These are phyloP conservation scores for Blastocrithidia nonstop DNA, from an alignment of 208 protist species.

Conservation along the genomic window DNA sequence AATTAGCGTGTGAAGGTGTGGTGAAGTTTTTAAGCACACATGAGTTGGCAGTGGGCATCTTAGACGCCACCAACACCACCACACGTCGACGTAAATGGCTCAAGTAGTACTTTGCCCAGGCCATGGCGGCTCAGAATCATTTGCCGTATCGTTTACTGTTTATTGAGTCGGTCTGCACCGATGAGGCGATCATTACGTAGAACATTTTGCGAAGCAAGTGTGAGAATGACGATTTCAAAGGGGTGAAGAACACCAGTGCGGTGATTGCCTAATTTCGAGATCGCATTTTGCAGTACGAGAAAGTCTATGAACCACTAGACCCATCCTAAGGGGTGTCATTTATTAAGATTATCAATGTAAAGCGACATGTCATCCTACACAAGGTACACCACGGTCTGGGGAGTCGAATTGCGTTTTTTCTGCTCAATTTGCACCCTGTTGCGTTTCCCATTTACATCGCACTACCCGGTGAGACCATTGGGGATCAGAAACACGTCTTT, in stretches of 20 bases:
- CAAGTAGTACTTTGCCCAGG: constrained; percentile 36
- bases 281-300: constrained; percentile 77
- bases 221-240: constrained; percentile 83
- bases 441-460: constrained; percentile 75
- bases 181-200: constrained; percentile 75
- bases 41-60: constrained; percentile 63
- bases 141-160: constrained; percentile 74
- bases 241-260: constrained; percentile 50
- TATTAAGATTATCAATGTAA: constrained; percentile 83
- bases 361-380: constrained; percentile 75
- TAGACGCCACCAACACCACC: constrained; percentile 89
- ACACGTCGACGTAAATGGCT: constrained; percentile 41
- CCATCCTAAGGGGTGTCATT: constrained; percentile 39
- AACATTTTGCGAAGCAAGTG: constrained; percentile 83
- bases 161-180: constrained; percentile 86
- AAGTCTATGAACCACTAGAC: constrained; percentile 78
- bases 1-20: constrained; percentile 69
- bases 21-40: constrained; percentile 57
- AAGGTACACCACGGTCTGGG: constrained; percentile 49
- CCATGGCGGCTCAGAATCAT: constrained; percentile 12
- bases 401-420: constrained; percentile 74
- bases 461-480: constrained; percentile 63
- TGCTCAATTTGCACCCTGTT: constrained; percentile 79
- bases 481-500: constrained; percentile 43
- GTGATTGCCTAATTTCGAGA: constrained; percentile 69